Percentiles rank a stretch among this genome's conserved stretches.
phyloP scores from a whole-genome alignment of 75 land plant species.

The Larix kaempferi region DNA sequence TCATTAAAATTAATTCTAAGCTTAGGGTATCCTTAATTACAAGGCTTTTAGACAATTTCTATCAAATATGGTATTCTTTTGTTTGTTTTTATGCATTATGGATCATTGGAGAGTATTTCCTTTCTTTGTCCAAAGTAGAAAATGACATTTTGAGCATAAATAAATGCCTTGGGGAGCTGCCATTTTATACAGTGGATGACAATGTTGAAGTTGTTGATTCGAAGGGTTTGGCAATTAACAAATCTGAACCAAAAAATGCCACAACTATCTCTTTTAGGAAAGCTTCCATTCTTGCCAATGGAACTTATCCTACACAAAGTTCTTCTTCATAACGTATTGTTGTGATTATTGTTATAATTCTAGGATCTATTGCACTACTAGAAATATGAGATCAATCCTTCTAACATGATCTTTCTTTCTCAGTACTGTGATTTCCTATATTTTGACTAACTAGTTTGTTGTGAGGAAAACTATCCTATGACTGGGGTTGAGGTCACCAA shows the following conservation, averaged over 20 bases:
- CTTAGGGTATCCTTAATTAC: conserved; percentile 78
- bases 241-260: conserved; percentile 28
- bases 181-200: conserved; percentile 66
- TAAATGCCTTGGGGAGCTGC: conserved; percentile 87
- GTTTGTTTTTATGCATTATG: conserved; percentile 92
- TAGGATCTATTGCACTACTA: conserved; percentile 42
- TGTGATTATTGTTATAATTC: conserved; percentile 27
- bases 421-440: conserved; percentile 74
- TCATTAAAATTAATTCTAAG: conserved; percentile 89
- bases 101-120: conserved; percentile 91
- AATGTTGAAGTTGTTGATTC: conserved; percentile 47
- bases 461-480: too few species aligned
- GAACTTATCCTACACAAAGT: conserved; percentile 93
- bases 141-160: conserved; percentile 80
- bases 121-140: conserved; percentile 80
- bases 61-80: conserved; percentile 80
- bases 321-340: conserved; percentile 77
- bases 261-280: conserved; percentile 64
- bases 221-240: conserved; percentile 25
- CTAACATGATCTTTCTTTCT: conserved; percentile 87
- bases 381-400: conserved; percentile 73
- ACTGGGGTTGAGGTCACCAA: too few species aligned
- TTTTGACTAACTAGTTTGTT: conserved; percentile 86
- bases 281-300: conserved; percentile 87
- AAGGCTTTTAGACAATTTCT: conserved; percentile 79